These are phyloP conservation scores for Williopsis jadinii DNA, from an alignment of 1,139 yeast species.

Conservation along the genomic window DNA sequence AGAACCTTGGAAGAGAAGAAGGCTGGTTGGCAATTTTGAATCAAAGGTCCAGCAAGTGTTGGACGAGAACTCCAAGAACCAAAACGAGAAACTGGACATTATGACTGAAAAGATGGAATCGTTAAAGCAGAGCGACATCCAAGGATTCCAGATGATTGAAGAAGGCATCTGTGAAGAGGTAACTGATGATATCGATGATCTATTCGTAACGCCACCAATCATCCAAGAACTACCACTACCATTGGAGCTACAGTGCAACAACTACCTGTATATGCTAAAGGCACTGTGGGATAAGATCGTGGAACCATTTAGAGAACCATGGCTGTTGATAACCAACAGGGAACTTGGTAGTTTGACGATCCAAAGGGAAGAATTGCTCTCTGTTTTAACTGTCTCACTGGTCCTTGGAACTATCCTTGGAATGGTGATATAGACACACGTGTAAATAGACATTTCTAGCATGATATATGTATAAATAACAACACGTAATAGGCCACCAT, in stretches of 20 bases:
- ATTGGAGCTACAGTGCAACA: not conserved
- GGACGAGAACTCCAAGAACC: constrained; percentile 28
- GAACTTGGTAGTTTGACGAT: no score
- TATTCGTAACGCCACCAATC: constrained; percentile 14
- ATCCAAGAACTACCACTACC: constrained; percentile 13
- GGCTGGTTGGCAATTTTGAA: constrained; percentile 79
- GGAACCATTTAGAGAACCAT: constrained; percentile 8
- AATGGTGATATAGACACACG: no score
- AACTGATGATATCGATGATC: constrained; percentile 8
- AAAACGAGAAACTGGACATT: constrained; percentile 21
- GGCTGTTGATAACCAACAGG: constrained; percentile 1
- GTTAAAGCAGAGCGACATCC: constrained; percentile 13
- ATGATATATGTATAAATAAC: no score
- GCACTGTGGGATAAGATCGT: not conserved
- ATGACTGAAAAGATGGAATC: constrained; percentile 20
- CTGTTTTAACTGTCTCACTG: no score
- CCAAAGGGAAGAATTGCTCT: no score
- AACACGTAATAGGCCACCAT: no score
- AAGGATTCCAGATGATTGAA: constrained; percentile 11
- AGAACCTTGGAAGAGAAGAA: constrained; percentile 89
- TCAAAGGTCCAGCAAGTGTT: constrained; percentile 60
- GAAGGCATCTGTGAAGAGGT: constrained; percentile 16
- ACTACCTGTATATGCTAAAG: no score
- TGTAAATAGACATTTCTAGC: no score
- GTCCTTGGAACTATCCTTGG: no score